phyloP scores from a whole-genome alignment of 2,329 filamentous ascomycete genomes.

The Penicillium sp. region DNA sequence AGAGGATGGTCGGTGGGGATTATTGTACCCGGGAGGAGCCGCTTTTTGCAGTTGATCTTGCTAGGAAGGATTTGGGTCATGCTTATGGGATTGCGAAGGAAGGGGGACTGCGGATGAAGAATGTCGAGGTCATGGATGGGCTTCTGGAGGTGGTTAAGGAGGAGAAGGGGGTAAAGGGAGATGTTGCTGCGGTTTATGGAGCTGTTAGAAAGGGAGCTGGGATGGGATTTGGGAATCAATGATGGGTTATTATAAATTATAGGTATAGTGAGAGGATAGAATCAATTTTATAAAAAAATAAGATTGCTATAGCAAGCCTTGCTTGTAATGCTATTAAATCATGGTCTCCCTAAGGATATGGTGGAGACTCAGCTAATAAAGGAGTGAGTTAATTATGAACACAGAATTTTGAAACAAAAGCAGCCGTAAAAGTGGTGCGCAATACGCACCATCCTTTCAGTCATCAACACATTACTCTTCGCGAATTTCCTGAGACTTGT shows the following conservation, averaged over 20 bases:
- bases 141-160: conserved; percentile 70
- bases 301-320: not conserved
- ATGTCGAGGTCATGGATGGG: conserved; percentile 64
- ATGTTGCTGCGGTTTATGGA: conserved; percentile 81
- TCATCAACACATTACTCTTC: conserved; percentile 12
- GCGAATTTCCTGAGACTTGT: conserved; percentile 9
- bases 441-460: not conserved
- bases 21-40: conserved; percentile 74
- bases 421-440: not conserved
- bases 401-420: conserved; percentile 12
- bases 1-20: conserved; percentile 70
- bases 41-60: conserved; percentile 79
- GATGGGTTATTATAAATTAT: not conserved
- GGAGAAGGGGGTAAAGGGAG: conserved; percentile 67
- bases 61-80: conserved; percentile 77
- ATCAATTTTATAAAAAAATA: not conserved
- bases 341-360: conserved; percentile 7
- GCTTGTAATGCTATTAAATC: conserved; percentile 6
- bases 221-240: conserved; percentile 67
- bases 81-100: conserved; percentile 64
- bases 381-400: conserved; percentile 17
- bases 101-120: conserved; percentile 61
- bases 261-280: not conserved
- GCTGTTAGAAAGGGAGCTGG: conserved; percentile 72
- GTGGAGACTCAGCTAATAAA: conserved; percentile 8